Base-by-base conservation (phyloP, 2,329 filamentous ascomycete genomes). In the Sclerotinia spermophila region DNA sequence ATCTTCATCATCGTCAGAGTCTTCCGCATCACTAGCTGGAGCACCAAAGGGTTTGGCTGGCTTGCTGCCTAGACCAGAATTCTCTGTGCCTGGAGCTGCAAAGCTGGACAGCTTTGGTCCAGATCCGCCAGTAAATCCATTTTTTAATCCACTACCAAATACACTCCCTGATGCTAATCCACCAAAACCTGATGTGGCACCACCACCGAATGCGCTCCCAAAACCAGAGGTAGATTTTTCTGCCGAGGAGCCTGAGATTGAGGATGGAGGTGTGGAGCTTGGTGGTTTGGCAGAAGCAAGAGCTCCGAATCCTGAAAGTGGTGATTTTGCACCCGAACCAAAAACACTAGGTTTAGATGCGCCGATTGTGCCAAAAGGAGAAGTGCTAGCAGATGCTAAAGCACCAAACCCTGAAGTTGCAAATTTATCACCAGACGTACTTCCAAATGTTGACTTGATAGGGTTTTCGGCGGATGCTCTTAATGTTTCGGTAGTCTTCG, bases 31-130 rank as follows among this genome's bases (percentile, higher is more conserved):
- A 71, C 87, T 90, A 53, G 89, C 89, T 1, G 92, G 87, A 19
- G 92, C 91, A 44, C 93, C 93, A 78, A 97, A 96, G 0, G 92
- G 86, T 80, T 88, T 92, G 5, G 86, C 84, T 21, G 88, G 84
- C 79, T 92, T 92, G 72, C 85, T 84, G 71, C 83, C 87, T 77
- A 69, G 73, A 2, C 82, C 82, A 71, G 84, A 80, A 61, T 82
- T 82, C 27, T 80, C 77, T 48, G 82, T 81, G 66, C 85, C 87
- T 33, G 89, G 85, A 60, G 89, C 89, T 56, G 89, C 92, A 80
- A 97, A 97, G 75, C 86, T 91, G 2, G 86, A 85, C 15, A 94
- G 80, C 72, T 85, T 86, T 38, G 77, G 74, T 78, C 77, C 77
- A 59, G 75, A 72, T 40, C 75, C 77, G 44, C 83, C 82, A 62